Conservation (phyloP, 768 basidiomycete genomes). For the Podaxis mareebaensis region DNA sequence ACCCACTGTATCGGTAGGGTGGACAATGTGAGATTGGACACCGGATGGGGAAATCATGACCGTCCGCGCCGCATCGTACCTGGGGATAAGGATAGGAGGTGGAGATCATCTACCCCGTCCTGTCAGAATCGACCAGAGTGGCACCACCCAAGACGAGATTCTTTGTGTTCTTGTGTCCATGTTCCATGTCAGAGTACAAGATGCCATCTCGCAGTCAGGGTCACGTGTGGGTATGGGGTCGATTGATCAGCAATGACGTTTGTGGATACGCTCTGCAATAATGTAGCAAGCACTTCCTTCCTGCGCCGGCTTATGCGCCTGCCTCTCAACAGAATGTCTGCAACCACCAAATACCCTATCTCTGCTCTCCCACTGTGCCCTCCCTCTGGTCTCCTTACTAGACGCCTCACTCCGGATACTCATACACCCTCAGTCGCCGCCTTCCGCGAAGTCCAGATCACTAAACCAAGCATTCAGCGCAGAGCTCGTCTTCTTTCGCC, state of each 20-base stretch:
- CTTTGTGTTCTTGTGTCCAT: too few species aligned
- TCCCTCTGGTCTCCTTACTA: slow-evolving; percentile 40
- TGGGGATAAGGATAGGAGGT: too few species aligned
- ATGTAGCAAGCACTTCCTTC: not conserved
- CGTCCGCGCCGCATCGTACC: too few species aligned
- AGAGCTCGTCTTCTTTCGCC: slow-evolving; percentile 61
- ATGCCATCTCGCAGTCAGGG: not conserved
- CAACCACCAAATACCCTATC: slow-evolving; percentile 35
- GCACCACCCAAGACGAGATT: too few species aligned
- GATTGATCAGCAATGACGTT: slow-evolving; percentile 11
- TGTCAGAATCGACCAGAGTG: too few species aligned
- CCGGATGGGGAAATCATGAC: too few species aligned
- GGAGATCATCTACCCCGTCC: too few species aligned
- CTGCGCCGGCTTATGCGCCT: slow-evolving; percentile 8
- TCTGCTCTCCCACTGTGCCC: slow-evolving; percentile 54
- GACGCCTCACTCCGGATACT: slow-evolving; percentile 59
- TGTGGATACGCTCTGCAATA: not conserved
- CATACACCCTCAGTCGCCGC: slow-evolving; percentile 48
- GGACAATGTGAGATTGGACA: too few species aligned
- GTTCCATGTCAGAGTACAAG: not conserved
- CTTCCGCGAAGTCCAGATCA: slow-evolving; percentile 52
- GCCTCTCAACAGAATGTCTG: slow-evolving; percentile 19
- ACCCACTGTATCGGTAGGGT: too few species aligned
- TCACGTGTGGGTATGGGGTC: not conserved
- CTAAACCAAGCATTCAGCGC: slow-evolving; percentile 66